Evolutionary conservation across 768 basidiomycete species (phyloP), one percentile per base, ranked within the genome.

Genomic region (Mycena rosella): DNA sequence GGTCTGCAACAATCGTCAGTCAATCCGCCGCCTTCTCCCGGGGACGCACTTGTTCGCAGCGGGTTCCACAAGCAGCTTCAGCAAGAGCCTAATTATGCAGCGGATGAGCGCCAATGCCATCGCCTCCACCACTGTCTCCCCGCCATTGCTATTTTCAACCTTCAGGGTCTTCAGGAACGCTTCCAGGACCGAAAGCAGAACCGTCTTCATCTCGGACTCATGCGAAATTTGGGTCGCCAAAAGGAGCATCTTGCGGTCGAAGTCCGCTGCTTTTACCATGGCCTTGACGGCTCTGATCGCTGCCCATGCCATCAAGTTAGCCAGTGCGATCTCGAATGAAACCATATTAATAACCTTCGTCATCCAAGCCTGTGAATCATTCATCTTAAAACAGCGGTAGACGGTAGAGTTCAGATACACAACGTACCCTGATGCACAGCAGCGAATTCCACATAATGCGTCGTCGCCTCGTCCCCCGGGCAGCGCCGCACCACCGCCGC

Each of bases 221-320:
- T 94, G 91, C 47, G 95, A 94, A 64, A 96, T 84, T 78, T 91
- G 91, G 24, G 92, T 95, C 55, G 93, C 93, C 60, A 95, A 83
- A 67, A 95, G 82, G 68, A 96, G 81, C 92, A 95, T 94, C 75
- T 89, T 91, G 70, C 92, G 89, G 84, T 96, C 91, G 78, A 95
- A 95, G 78, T 92, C 91, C 71, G 88, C 83, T 60, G 93, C 88
- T 68, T 85, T 84, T 59, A 88, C 84, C 89, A 96, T 92, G 66
- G 84, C 85, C 55, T 84, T 84, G 57, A 94, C 83, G n/a, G 91
- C 88, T 69, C 81, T 81, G 72, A 89, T 89, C 66, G 92, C 91
- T 91, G 78, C n/a, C n/a, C n/a, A n/a, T n/a, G n/a, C n/a, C n/a
- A n/a, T n/a, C n/a, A 68, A 62, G 63, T 60, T 58, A 42, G 72